Base-by-base conservation (phyloP, 352 stramenopile genomes). In the Phytophthora meadii region DNA sequence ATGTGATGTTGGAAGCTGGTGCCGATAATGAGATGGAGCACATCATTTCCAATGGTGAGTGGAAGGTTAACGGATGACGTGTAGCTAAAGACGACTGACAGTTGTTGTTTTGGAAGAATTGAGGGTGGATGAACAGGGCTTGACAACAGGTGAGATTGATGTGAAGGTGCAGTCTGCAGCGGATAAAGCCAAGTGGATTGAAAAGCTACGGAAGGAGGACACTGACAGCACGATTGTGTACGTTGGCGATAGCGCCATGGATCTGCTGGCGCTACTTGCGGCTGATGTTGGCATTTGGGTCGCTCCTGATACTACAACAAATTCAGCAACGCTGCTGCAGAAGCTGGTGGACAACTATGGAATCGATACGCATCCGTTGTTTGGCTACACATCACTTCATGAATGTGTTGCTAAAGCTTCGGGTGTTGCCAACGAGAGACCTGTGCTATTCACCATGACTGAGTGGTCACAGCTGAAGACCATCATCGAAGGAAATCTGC, bases 171-270 rank as follows among this genome's bases (percentile, higher is more conserved):
- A 92, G 55, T 82, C 81, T 24, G 74, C 83, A 11, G 34, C 40
- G 11, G 80, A 94, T 61, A 94, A 94, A 61, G 81, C 67, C 0
- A 36, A 34, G 1, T 72, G 62, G 53, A 47, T 92, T 28, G 17
- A 64, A 17, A 32, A 66, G 2, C 49, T 76, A 11, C 58, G 61
- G 11, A 15, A 37, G 24, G 40, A 40, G 1, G 46, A 54, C 8
- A 42, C n/a, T 14, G 42, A 47, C 9, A 14, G 40, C 3, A 52
- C 61, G 0, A 25, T 82, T 2, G 54, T 90, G n/a, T 94, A 83
- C 53, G 66, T 94, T 19, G 85, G 85, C 8, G 85, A 94, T 45
- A 90, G 83, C 42, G 72, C 70, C 0, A 92, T 84, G 40, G 85
- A 94, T 61, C 32, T 92, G 25, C 53, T 91, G 11, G 83, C 80